phyloP scores from a whole-genome alignment of 345 rosid species.

The Raphanus sativus region DNA sequence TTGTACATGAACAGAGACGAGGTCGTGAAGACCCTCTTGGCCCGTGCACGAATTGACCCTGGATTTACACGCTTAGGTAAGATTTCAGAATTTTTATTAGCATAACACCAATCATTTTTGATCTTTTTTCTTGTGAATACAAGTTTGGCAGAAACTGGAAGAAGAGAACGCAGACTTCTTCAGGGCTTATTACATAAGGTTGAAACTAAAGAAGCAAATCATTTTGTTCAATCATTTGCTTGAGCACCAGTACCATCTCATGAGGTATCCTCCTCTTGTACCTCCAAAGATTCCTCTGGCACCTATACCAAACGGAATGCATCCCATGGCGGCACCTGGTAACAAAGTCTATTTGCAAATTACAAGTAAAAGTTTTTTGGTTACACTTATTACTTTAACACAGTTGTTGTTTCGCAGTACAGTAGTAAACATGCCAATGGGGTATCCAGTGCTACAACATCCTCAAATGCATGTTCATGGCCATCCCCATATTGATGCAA shows the following conservation, averaged over 20 bases:
- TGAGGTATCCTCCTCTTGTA: conserved; percentile 61
- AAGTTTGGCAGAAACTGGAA: conserved; percentile 99
- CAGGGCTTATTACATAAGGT: conserved; percentile 89
- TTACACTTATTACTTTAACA: conserved; percentile 24
- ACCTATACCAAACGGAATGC: conserved; percentile 90
- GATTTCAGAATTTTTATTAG: not conserved
- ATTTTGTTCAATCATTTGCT: conserved; percentile 86
- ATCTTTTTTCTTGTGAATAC: conserved; percentile 1
- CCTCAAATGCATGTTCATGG: conserved; percentile 75
- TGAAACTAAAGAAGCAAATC: conserved; percentile 92
- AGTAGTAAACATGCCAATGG: conserved; percentile 99
- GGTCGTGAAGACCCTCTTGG: conserved; percentile 44
- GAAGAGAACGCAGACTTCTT: conserved; percentile 96
- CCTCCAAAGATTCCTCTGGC: conserved; percentile 77
- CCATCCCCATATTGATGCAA: conserved; percentile 77
- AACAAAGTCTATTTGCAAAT: conserved; percentile 40
- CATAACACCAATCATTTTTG: not conserved
- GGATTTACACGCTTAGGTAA: conserved; percentile 40
- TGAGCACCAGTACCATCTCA: conserved; percentile 88
- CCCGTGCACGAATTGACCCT: conserved; percentile 44
- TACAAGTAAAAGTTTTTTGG: not conserved
- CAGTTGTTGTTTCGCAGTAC: conserved; percentile 46
- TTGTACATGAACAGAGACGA: conserved; percentile 58
- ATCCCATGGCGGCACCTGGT: conserved; percentile 81
- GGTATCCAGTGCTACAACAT: conserved; percentile 92